phyloP scores from a whole-genome alignment of 352 stramenopile genomes.

The Globisporangium solare region DNA sequence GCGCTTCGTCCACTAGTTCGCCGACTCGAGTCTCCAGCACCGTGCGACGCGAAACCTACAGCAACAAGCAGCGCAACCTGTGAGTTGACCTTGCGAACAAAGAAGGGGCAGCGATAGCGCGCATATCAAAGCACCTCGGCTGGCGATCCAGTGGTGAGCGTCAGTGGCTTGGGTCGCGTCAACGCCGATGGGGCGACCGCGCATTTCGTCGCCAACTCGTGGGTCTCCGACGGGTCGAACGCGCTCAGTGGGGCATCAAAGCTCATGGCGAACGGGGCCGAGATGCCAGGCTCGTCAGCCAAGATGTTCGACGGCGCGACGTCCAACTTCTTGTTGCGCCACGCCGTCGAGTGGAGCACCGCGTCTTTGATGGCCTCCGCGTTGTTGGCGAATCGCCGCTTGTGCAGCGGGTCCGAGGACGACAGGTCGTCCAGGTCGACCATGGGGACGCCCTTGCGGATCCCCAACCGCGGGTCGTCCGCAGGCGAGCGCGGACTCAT shows the following conservation, averaged over 20 bases:
- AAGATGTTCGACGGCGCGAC: constrained; percentile 39
- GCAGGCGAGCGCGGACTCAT: constrained; percentile 46
- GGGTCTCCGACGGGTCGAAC: constrained; percentile 21
- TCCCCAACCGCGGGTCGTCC: constrained; percentile 17
- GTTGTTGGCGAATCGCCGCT: constrained; percentile 23
- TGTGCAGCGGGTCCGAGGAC: constrained; percentile 6
- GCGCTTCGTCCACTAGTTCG: constrained; percentile 35
- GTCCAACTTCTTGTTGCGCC: constrained; percentile 41
- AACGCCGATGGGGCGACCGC: constrained; percentile 15
- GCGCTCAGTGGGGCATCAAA: constrained; percentile 36
- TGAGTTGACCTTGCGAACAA: neutral
- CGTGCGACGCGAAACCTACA: constrained; percentile 11
- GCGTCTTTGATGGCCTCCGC: constrained; percentile 39
- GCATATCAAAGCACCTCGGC: constrained; percentile 7
- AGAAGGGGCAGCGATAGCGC: neutral
- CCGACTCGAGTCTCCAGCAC: constrained; percentile 29
- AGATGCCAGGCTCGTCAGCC: constrained; percentile 16
- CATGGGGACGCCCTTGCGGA: constrained; percentile 20
- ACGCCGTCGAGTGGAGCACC: constrained; percentile 57
- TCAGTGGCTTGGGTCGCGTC: constrained; percentile 16
- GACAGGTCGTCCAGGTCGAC: constrained; percentile 17
- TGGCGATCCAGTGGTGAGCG: constrained; percentile 19
- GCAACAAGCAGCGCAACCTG: too few relatives aligned
- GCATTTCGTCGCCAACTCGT: constrained; percentile 26
- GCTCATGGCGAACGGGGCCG: constrained; percentile 26